These are phyloP conservation scores for Dalbergia cultrata DNA, from an alignment of 306 rosid genomes.

Conservation along the genomic window DNA sequence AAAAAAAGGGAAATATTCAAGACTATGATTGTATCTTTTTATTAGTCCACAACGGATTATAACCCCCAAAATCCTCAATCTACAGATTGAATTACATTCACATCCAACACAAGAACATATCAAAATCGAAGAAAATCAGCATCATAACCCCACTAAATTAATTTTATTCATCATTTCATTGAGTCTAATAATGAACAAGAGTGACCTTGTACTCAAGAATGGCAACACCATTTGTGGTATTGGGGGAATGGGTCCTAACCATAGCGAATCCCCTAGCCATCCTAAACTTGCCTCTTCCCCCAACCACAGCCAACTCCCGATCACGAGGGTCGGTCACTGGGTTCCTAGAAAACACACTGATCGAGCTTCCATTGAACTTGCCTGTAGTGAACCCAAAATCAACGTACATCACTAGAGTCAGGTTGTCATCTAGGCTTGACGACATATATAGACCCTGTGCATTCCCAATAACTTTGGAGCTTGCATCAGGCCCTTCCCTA, in stretches of 20 bases:
- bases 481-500: constrained; percentile 49
- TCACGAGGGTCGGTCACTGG: constrained; percentile 41
- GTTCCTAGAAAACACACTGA: constrained; percentile 58
- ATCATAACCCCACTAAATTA: neutral
- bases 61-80: neutral
- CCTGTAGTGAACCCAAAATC: constrained; percentile 58
- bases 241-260: constrained; percentile 34
- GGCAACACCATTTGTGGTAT: constrained; percentile 48
- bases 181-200: constrained; percentile 40
- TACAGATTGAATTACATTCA: too few relatives aligned
- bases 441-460: constrained; percentile 57
- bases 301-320: constrained; percentile 59
- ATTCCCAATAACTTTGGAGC: constrained; percentile 50
- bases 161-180: too few relatives aligned
- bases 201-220: constrained; percentile 55
- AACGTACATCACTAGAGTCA: constrained; percentile 38
- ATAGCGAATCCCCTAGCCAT: constrained; percentile 48
- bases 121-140: too few relatives aligned
- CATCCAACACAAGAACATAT: too few relatives aligned
- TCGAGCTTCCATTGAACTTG: constrained; percentile 50
- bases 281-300: constrained; percentile 59
- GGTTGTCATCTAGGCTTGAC: constrained; percentile 16
- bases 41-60: neutral
- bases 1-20: too few relatives aligned
- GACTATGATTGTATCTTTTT: too few relatives aligned